Base-by-base conservation (phyloP, 1,139 yeast genomes). In the Scheffersomyces titani region DNA sequence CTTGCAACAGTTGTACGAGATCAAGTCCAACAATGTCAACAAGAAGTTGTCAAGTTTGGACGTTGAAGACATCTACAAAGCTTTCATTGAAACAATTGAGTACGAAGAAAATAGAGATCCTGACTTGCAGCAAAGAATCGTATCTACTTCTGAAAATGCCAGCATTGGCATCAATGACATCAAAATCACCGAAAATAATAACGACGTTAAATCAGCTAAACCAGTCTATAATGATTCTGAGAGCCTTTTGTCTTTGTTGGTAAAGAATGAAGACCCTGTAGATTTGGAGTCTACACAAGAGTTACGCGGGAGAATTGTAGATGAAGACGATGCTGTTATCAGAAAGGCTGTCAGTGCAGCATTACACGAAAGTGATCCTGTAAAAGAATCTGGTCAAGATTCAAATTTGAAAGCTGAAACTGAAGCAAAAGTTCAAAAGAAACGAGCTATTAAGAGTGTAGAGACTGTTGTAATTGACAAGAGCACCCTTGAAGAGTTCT, bases 401-500 rank as follows among this genome's bases (percentile, higher is more conserved):
- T 30, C 49, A 13, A 52, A 52, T 30, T 55, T 56, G 52, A 54
- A 61, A 5, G 54, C 62, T 0, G 58, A 58, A 11, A 54, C 52
- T 11, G 54, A 56, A 18, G 44, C 59, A 5, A 54, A 49, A 44
- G 19, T 30, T 44, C 50, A 53, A 59, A 58, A 20, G 45, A 48
- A 9, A 50, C 57, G 47, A 18, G 19, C 7, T 46, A 16, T 22
- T 19, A 46, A 46, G 49, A 46, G 5, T n/a, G 50, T 40, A 40
- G 44, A 47, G 16, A 50, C 51, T 22, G 48, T 53, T 3, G 54
- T 53, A 30, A 53, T 64, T n/a, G 63, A 67, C 50, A 64, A 63
- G 44, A 56, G 62, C 1, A 62, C 70, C 2, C 64, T 76, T 51
- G 75, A 81, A 58, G 66, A 64, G 0, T 84, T 80, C 54, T 72